These are phyloP conservation scores for Geotrichum carabidarum DNA, from an alignment of 1,139 yeast genomes.

Conservation along the genomic window DNA sequence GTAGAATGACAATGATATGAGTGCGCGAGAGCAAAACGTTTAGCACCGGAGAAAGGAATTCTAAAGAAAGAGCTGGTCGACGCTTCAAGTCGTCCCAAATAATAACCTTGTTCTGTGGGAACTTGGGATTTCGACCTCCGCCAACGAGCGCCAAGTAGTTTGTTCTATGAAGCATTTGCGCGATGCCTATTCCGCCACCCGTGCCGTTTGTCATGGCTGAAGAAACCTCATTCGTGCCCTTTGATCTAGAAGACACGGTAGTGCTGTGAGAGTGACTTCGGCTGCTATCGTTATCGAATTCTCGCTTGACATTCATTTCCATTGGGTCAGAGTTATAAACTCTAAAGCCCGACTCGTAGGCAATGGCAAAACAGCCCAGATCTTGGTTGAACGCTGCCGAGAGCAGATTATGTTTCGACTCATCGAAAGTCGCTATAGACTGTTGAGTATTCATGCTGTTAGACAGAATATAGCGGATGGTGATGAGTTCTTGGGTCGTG, in stretches of 20 bases:
- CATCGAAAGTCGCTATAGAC: constrained; percentile 21
- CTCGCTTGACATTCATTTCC: constrained; percentile 69
- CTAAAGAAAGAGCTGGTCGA: constrained; percentile 66
- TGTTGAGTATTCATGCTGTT: constrained; percentile 26
- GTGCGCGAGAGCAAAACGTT: constrained; percentile 71
- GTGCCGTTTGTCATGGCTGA: constrained; percentile 27
- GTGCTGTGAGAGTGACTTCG: constrained; percentile 23
- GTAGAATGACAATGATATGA: constrained; percentile 66
- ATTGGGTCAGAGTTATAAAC: constrained; percentile 88
- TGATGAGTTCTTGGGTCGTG: background rate
- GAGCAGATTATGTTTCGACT: constrained; percentile 44
- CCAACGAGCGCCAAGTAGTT: constrained; percentile 87
- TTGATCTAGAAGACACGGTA: background rate
- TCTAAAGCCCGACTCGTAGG: constrained; percentile 74
- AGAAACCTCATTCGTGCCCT: background rate
- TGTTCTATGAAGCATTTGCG: constrained; percentile 81
- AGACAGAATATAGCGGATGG: background rate
- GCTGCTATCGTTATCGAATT: constrained; percentile 19
- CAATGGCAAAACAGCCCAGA: constrained; percentile 81
- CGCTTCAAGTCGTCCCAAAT: constrained; percentile 90
- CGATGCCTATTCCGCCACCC: constrained; percentile 63
- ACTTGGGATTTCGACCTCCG: constrained; percentile 75
- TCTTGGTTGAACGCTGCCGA: constrained; percentile 79
- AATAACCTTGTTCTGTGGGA: constrained; percentile 65
- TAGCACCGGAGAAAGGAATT: constrained; percentile 67